Percentiles rank a stretch among this genome's conserved stretches.
Evolutionary conservation across 2,329 filamentous ascomycete genomes (phyloP).

Genomic region (Ophiostoma novo-ulmi): DNA sequence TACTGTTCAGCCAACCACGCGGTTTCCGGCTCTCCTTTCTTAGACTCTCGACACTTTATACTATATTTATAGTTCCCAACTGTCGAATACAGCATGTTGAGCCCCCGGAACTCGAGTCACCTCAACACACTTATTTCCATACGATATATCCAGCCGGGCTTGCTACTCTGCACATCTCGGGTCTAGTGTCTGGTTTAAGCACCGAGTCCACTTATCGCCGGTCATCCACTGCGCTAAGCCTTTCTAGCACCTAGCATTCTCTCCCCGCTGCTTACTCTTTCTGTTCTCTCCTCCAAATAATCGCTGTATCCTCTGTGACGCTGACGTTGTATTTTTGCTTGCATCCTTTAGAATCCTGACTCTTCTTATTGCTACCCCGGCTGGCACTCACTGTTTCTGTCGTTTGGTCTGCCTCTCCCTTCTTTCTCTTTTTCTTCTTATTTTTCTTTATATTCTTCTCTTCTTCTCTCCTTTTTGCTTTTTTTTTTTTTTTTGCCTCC

Average conservation of each 20-base stretch:
- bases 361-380: not conserved
- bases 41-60: too few relatives aligned
- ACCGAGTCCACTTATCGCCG: not conserved
- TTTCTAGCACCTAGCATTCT: not conserved
- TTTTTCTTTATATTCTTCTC: not conserved
- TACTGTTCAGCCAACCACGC: too few relatives aligned
- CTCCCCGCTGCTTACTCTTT: not conserved
- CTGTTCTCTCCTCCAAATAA: not conserved
- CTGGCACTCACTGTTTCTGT: not conserved
- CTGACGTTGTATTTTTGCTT: slow-evolving; percentile 6
- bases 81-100: too few relatives aligned
- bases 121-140: not conserved
- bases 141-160: not conserved
- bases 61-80: too few relatives aligned
- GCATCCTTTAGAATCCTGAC: not conserved
- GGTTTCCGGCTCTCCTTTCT: too few relatives aligned
- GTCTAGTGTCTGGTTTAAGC: not conserved
- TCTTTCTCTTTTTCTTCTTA: not conserved
- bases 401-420: not conserved
- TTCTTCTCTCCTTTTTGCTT: too few relatives aligned
- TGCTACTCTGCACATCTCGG: not conserved
- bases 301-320: not conserved
- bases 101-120: too few relatives aligned
- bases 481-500: not conserved
- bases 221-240: too few relatives aligned